phyloP scores from a whole-genome alignment of 306 rosid genomes.

The Vigna nakashimae region DNA sequence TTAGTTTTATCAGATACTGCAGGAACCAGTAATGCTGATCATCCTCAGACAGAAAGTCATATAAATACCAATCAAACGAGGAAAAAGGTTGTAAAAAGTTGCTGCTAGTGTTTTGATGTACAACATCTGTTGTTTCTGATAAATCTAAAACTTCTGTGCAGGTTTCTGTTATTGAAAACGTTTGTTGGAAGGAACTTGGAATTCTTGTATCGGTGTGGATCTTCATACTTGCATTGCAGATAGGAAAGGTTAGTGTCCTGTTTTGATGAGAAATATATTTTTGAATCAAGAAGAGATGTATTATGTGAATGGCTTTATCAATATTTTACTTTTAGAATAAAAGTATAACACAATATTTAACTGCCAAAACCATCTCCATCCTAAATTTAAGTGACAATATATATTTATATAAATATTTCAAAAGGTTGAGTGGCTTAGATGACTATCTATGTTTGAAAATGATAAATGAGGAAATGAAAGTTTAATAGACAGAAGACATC shows the following conservation, averaged over 20 bases:
- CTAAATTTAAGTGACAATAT: no score
- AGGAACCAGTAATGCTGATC: slow-evolving; percentile 29
- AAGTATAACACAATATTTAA: no score
- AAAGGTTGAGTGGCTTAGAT: no score
- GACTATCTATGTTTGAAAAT: no score
- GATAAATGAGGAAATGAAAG: no score
- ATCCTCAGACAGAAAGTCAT: slow-evolving; percentile 43
- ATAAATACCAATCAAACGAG: slow-evolving; percentile 14
- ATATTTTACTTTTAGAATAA: no score
- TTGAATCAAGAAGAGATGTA: no score
- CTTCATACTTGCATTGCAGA: slow-evolving; percentile 45
- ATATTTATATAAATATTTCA: no score
- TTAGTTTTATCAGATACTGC: slow-evolving; percentile 30
- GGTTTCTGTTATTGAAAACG: slow-evolving; percentile 54
- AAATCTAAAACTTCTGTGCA: slow-evolving; percentile 39
- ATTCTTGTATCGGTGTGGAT: slow-evolving; percentile 70
- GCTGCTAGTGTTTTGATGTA: slow-evolving; percentile 3
- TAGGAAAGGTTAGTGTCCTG: slow-evolving; percentile 40
- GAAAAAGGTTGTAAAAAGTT: slow-evolving; percentile 31
- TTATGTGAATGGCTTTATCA: no score
- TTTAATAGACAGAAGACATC: no score
- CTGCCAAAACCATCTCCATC: no score
- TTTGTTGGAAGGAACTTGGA: slow-evolving; percentile 66
- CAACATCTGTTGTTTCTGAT: slow-evolving; percentile 18
- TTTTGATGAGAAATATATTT: neutral